Base-by-base conservation (phyloP, 2,329 filamentous ascomycete species). In the Lachnellula cervina region DNA sequence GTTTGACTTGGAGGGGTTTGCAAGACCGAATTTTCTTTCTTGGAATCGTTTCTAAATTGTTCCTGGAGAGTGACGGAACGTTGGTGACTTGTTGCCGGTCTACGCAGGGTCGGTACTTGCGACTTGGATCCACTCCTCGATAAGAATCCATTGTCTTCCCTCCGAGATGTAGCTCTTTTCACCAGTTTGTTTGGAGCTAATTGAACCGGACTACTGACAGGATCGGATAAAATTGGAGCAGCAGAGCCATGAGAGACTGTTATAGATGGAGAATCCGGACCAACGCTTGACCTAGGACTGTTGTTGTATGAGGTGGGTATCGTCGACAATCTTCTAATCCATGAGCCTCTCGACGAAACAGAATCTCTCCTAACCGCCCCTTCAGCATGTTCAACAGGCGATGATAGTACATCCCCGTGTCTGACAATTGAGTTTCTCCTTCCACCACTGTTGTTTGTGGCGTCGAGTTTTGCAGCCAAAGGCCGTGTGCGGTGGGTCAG, bases 81-180 rank as follows among this genome's bases (percentile, higher is more conserved):
- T 69, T 92, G 87, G 67, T 91, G 88, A 69, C 88, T 91, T 17
- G 89, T 92, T 46, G 87, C 87, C 51, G 89, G 89, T 64, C 88
- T 78, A 56, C 86, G 83, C 57, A 92, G 78, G 21, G 81, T 83
- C 2, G 83, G 80, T 59, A 88, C 75, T 65, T 87, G 82, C 48
- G 84, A 80, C 61, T 74, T 82, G 34, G 84, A 77, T 59, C 78
- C 75, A 56, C 76, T 77, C 56, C 76, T 74, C 32, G 73, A 68
- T 34, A 74, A 61, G 44, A 74, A 68, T 5, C 77, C 73, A 48
- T 75, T 69, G 51, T 75, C 67, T 51, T 73, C 73, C 61, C 79
- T 78, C 47, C 76, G 73, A 19, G 86, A 83, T 3, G 84, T 79
- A 38, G 82, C 78, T 58, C 88, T 83, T 72, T 93, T 93, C 51